These are phyloP conservation scores for Ceratobasidium sp. DNA, from an alignment of 1,284 basidiomycete species.

Conservation along the genomic window DNA sequence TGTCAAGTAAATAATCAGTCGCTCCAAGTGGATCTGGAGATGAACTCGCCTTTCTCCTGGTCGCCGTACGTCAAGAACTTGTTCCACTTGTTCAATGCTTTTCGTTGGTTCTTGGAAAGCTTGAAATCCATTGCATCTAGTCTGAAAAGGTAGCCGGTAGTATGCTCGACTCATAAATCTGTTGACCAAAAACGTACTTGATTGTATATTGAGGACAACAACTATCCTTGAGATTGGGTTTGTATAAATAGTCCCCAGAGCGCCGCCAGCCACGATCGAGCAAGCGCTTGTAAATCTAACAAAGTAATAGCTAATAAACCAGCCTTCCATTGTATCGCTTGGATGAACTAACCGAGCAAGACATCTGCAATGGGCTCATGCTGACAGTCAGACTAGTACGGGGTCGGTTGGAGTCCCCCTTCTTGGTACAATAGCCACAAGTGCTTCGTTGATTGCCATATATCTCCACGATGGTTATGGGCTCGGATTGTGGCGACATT, in stretches of 20 bases:
- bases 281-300: conserved; percentile 43
- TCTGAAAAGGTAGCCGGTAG: conserved; percentile 59
- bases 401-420: conserved; percentile 44
- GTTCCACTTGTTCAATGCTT: conserved; percentile 81
- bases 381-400: conserved; percentile 48
- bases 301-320: neutral
- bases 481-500: conserved; percentile 31
- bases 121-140: conserved; percentile 81
- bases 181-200: conserved; percentile 63
- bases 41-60: conserved; percentile 38
- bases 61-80: conserved; percentile 72
- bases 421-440: conserved; percentile 51
- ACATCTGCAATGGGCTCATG: conserved; percentile 48
- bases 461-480: conserved; percentile 49
- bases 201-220: conserved; percentile 97
- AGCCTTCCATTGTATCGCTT: neutral
- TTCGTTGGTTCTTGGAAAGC: conserved; percentile 82
- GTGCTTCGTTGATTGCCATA: conserved; percentile 45
- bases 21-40: neutral
- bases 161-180: neutral
- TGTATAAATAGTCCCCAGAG: conserved; percentile 85
- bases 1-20: neutral
- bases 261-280: conserved; percentile 80
- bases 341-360: conserved; percentile 47
- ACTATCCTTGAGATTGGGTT: conserved; percentile 82